phyloP scores from a whole-genome alignment of 169 alveolate species.

The Babesia ovata region DNA sequence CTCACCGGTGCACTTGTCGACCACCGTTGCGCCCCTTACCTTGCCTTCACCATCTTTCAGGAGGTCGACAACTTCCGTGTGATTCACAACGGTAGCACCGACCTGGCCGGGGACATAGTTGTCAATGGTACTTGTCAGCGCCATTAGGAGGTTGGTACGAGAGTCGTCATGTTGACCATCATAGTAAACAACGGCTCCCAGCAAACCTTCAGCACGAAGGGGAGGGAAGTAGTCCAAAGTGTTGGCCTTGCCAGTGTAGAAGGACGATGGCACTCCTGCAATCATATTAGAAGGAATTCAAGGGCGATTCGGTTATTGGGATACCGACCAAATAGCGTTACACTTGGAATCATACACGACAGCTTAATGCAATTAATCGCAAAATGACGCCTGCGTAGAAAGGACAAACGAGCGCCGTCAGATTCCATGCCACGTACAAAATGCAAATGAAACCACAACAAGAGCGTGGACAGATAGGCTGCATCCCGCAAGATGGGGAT shows the following conservation, averaged over 20 bases:
- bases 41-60: constrained; percentile 80
- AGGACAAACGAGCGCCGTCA: no score
- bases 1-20: constrained; percentile 80
- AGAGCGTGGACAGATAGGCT: no score
- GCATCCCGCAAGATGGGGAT: no score
- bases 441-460: no score
- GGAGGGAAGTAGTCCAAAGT: constrained; percentile 76
- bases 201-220: constrained; percentile 69
- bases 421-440: no score
- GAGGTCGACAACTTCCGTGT: constrained; percentile 79
- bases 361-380: no score
- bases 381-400: no score
- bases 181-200: constrained; percentile 84
- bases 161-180: constrained; percentile 93
- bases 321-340: no score
- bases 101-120: constrained; percentile 82
- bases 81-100: constrained; percentile 88
- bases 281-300: background rate
- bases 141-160: constrained; percentile 82
- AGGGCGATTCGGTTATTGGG: no score
- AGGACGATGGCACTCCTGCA: constrained; percentile 77
- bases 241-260: constrained; percentile 71
- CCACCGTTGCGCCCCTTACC: constrained; percentile 82
- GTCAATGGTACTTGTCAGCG: constrained; percentile 86
- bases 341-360: no score